Evolutionary conservation across 2,329 filamentous ascomycete genomes (phyloP).

Genomic region (Fusarium anthophilum): DNA sequence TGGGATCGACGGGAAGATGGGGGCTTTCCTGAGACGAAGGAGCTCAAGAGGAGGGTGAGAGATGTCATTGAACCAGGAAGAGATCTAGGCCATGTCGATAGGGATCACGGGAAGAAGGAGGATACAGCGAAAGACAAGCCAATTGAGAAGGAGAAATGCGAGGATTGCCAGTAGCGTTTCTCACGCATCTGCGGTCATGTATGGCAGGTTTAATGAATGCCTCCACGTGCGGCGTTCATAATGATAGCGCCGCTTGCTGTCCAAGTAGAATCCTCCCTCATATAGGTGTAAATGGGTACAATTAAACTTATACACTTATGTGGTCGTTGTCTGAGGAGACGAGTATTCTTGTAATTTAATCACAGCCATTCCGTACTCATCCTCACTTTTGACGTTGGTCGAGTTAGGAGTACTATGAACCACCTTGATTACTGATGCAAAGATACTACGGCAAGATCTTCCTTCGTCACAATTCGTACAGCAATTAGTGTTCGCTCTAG

Average conservation of each 20-base stretch:
- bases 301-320: neutral
- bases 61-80: slow-evolving; percentile 82
- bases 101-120: slow-evolving; percentile 49
- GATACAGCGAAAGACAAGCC: neutral
- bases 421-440: neutral
- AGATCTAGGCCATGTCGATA: slow-evolving; percentile 84
- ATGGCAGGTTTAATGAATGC: neutral
- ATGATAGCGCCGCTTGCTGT: neutral
- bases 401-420: neutral
- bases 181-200: neutral
- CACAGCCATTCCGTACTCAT: neutral
- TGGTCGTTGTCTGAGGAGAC: neutral
- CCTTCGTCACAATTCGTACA: slow-evolving; percentile 12
- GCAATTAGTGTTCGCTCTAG: slow-evolving; percentile 28
- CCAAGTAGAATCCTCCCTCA: neutral
- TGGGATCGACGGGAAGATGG: slow-evolving; percentile 91
- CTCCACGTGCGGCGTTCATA: neutral
- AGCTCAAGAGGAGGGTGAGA: slow-evolving; percentile 84
- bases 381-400: neutral
- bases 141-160: slow-evolving; percentile 30
- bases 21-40: slow-evolving; percentile 94
- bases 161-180: slow-evolving; percentile 42
- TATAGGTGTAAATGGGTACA: neutral
- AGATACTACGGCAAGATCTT: neutral
- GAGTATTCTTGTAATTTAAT: neutral